These are phyloP conservation scores for Backusella macrospora DNA, from an alignment of 192 early-diverging fungal species.

Conservation along the genomic window DNA sequence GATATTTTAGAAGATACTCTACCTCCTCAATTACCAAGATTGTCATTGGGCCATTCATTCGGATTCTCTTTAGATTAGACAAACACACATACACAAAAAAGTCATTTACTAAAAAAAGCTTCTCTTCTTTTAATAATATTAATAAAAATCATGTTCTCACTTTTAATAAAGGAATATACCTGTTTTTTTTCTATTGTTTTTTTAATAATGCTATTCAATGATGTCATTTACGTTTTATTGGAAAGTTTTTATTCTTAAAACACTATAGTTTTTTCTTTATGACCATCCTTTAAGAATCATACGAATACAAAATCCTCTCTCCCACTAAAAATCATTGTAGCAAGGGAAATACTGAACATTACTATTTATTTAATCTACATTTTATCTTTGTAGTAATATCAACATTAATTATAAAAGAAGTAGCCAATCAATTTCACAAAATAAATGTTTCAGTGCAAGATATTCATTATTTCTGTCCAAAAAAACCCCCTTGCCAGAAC, in stretches of 20 bases:
- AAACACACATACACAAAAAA: neutral
- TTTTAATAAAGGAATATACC: neutral
- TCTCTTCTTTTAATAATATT: neutral
- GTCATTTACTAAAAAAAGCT: neutral
- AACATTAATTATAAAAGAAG: no score
- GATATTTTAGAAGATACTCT: neutral
- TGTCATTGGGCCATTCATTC: constrained; percentile 1
- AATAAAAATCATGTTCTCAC: neutral
- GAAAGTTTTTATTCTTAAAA: neutral
- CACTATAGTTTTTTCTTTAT: neutral
- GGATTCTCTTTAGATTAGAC: constrained; percentile 9
- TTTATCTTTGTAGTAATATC: no score
- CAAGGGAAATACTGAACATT: no score
- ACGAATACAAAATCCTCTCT: no score
- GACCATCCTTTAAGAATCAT: neutral
- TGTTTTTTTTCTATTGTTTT: neutral
- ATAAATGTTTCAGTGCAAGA: no score
- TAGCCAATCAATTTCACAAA: no score
- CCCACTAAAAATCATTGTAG: no score
- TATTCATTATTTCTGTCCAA: no score
- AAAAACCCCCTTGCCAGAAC: no score
- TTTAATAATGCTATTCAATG: neutral
- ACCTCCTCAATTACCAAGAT: neutral
- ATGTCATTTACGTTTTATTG: neutral
- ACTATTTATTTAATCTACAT: no score